These are phyloP conservation scores for Penicillium sp. DNA, from an alignment of 2,329 filamentous ascomycete species.

Conservation along the genomic window DNA sequence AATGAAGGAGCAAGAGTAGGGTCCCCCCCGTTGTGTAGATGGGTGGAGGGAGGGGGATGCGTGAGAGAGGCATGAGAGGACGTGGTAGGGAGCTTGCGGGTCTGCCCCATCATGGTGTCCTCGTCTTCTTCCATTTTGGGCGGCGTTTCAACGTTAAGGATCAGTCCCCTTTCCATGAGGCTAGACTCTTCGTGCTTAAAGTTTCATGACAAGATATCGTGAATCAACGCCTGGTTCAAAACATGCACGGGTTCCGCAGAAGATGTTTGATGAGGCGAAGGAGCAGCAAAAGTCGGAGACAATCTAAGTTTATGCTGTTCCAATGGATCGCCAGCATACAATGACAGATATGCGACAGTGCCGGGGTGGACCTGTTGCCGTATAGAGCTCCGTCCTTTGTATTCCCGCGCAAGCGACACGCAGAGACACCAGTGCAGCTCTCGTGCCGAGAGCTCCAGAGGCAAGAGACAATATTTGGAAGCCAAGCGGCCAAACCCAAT, in stretches of 20 bases:
- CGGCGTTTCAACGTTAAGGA: slow-evolving; percentile 4
- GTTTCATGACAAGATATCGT: slow-evolving; percentile 15
- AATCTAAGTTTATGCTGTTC: neutral
- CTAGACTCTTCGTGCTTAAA: neutral
- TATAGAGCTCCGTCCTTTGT: slow-evolving; percentile 10
- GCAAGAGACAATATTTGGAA: neutral
- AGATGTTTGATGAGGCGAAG: neutral
- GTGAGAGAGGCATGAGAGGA: slow-evolving; percentile 16
- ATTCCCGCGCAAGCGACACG: neutral
- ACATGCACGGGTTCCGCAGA: neutral
- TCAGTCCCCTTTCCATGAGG: neutral
- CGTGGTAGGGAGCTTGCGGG: slow-evolving; percentile 19
- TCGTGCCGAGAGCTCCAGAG: neutral
- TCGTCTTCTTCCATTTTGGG: slow-evolving; percentile 37
- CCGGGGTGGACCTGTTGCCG: neutral
- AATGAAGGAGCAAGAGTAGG: slow-evolving; percentile 25
- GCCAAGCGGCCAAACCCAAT: neutral
- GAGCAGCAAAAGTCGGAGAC: neutral
- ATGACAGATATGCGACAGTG: neutral
- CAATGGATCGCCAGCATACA: neutral
- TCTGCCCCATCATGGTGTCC: slow-evolving; percentile 41
- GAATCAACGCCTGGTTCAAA: neutral
- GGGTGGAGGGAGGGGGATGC: slow-evolving; percentile 13
- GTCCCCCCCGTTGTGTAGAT: slow-evolving; percentile 21
- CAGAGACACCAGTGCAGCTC: neutral